Percentiles rank a stretch among this genome's conserved stretches.
phyloP scores from a whole-genome alignment of 306 rosid genomes.

The Mimosa pudica region DNA sequence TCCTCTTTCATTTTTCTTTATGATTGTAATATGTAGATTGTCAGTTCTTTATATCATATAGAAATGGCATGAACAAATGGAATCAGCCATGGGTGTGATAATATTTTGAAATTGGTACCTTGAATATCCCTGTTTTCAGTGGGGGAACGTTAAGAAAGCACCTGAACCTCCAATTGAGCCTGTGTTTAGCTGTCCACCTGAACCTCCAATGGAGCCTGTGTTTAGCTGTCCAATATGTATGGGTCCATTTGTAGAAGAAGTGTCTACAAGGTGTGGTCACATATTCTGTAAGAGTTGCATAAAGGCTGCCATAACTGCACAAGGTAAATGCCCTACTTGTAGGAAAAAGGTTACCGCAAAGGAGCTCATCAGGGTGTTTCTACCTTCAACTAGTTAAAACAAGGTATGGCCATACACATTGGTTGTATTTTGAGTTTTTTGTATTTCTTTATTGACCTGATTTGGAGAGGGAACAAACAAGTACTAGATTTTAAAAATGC shows the following conservation, averaged over 20 bases:
- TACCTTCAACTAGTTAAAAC: constrained; percentile 1
- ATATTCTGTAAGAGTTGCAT: constrained; percentile 20
- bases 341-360: constrained; percentile 14
- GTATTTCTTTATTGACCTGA: background rate
- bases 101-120: constrained; percentile 8
- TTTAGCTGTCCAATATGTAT: constrained; percentile 27
- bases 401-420: background rate
- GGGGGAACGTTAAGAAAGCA: background rate
- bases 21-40: background rate
- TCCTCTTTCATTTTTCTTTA: background rate
- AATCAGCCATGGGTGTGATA: background rate
- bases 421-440: background rate
- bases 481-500: background rate
- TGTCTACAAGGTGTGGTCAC: constrained; percentile 24
- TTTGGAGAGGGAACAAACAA: constrained; percentile 2
- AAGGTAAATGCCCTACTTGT: constrained; percentile 23
- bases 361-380: constrained; percentile 23
- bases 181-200: constrained; percentile 20
- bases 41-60: background rate
- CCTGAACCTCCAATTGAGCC: constrained; percentile 19
- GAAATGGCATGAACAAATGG: background rate
- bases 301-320: constrained; percentile 13
- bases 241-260: constrained; percentile 8
- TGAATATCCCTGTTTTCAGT: background rate
- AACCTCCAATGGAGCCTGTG: constrained; percentile 20